Evolutionary conservation across 148 eudicot genomes (phyloP).

Genomic region (Vaccinium darrowii): DNA sequence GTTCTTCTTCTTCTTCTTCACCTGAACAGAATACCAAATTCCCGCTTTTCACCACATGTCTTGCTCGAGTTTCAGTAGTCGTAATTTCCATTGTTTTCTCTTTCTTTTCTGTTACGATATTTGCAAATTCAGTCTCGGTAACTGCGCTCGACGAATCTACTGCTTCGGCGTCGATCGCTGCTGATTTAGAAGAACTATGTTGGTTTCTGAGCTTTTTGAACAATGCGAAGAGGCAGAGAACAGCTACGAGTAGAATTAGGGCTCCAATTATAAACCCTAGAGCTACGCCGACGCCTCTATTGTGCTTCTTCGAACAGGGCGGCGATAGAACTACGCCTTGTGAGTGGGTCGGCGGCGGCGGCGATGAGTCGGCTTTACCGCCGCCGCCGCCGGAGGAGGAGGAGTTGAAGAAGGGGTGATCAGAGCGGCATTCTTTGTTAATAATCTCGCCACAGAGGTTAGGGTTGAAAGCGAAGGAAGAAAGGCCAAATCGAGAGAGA

Average conservation of each 20-base stretch:
- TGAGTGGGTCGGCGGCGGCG: constrained; percentile 24
- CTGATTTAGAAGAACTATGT: constrained; percentile 9
- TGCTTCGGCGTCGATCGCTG: neutral
- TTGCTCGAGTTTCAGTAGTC: neutral
- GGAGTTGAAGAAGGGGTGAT: constrained; percentile 58
- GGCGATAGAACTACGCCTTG: constrained; percentile 31
- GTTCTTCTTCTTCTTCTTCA: constrained; percentile 20
- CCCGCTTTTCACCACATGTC: constrained; percentile 36
- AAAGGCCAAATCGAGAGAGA: constrained; percentile 32
- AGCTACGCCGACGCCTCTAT: constrained; percentile 33
- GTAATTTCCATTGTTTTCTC: constrained; percentile 15
- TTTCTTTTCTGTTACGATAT: neutral
- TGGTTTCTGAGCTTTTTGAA: constrained; percentile 28
- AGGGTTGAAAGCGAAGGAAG: constrained; percentile 51
- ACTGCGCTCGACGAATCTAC: neutral
- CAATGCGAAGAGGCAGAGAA: constrained; percentile 36
- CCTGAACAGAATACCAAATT: constrained; percentile 57
- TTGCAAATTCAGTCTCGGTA: neutral
- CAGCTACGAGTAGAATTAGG: constrained; percentile 35
- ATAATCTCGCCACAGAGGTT: constrained; percentile 62
- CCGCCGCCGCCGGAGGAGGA: constrained; percentile 30
- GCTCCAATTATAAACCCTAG: constrained; percentile 44
- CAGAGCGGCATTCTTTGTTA: constrained; percentile 39
- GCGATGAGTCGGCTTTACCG: constrained; percentile 17
- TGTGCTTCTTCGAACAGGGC: constrained; percentile 28